Percentiles rank a stretch among this genome's conserved stretches.
Evolutionary conservation across 257 asterid species (phyloP).

Genomic region (Ajuga chamaepitys): DNA sequence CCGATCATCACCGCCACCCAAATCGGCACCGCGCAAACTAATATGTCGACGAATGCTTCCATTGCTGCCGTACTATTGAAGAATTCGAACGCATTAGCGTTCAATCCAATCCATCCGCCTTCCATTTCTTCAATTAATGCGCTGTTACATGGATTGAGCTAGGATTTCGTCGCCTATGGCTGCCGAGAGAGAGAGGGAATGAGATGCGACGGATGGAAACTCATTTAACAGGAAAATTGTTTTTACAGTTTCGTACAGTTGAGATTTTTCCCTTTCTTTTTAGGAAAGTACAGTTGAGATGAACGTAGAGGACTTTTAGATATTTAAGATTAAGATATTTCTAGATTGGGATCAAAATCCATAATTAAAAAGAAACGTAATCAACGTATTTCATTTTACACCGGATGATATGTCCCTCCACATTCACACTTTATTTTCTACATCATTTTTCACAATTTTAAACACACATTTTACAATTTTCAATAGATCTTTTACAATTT

Average conservation of each 20-base stretch:
- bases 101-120: slow-evolving; percentile 44
- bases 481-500: no score
- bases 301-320: not conserved
- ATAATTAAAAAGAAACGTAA: no score
- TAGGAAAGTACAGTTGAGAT: not conserved
- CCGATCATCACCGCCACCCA: slow-evolving; percentile 99
- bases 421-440: no score
- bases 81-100: slow-evolving; percentile 31
- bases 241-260: slow-evolving; percentile 26
- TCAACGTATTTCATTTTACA: no score
- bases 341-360: not conserved
- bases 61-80: slow-evolving; percentile 46
- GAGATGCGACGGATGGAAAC: not conserved
- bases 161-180: no score
- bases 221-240: slow-evolving; percentile 18
- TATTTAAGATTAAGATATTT: not conserved
- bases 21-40: slow-evolving; percentile 85
- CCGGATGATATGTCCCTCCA: no score
- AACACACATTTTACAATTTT: no score
- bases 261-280: no score
- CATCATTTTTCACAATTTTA: no score
- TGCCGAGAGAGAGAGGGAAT: not conserved
- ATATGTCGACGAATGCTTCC: slow-evolving; percentile 89
- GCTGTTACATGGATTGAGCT: not conserved
- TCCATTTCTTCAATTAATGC: slow-evolving; percentile 42